A percentile compares a stretch with the other conserved stretches of the same genome.
Conservation (phyloP, 148 eudicot genomes). For the Chenopodium quinoa region DNA sequence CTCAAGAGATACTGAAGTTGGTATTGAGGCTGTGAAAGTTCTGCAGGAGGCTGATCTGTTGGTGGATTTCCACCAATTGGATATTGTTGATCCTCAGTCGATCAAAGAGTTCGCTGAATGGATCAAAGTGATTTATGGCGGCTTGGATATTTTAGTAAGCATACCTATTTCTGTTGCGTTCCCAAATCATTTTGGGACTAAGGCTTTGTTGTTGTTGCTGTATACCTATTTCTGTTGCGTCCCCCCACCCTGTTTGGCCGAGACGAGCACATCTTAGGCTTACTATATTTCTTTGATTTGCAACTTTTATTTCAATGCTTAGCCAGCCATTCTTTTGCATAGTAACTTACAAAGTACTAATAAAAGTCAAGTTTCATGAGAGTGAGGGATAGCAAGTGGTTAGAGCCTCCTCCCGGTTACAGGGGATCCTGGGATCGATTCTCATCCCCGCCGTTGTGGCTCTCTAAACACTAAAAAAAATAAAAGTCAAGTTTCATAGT, state of each 20-base stretch:
- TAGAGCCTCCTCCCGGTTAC: too few relatives aligned
- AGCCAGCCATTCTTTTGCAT: not conserved
- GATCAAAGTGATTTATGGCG: slow-evolving; percentile 60
- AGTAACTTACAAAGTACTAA: not conserved
- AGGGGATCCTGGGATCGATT: too few relatives aligned
- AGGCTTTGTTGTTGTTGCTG: not conserved
- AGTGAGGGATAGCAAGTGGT: too few relatives aligned
- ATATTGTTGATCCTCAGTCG: slow-evolving; percentile 67
- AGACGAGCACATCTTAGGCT: not conserved
- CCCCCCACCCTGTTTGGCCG: too few relatives aligned
- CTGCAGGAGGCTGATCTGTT: slow-evolving; percentile 74
- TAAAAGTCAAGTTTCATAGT: not conserved
- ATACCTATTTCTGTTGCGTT: not conserved
- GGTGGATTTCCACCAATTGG: slow-evolving; percentile 79
- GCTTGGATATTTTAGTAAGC: slow-evolving; percentile 80
- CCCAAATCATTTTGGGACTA: not conserved
- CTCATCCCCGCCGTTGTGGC: too few relatives aligned
- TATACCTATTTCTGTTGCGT: not conserved
- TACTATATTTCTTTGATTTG: not conserved
- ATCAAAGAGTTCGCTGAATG: slow-evolving; percentile 56
- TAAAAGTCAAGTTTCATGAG: not conserved
- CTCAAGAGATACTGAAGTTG: slow-evolving; percentile 67
- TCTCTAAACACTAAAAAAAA: too few relatives aligned
- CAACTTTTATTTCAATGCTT: not conserved
- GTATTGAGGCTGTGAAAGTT: slow-evolving; percentile 79